Percentiles rank a stretch among this genome's conserved stretches.
phyloP scores from a whole-genome alignment of 495 filamentous ascomycete genomes.

The Aspergillus mulundensis region DNA sequence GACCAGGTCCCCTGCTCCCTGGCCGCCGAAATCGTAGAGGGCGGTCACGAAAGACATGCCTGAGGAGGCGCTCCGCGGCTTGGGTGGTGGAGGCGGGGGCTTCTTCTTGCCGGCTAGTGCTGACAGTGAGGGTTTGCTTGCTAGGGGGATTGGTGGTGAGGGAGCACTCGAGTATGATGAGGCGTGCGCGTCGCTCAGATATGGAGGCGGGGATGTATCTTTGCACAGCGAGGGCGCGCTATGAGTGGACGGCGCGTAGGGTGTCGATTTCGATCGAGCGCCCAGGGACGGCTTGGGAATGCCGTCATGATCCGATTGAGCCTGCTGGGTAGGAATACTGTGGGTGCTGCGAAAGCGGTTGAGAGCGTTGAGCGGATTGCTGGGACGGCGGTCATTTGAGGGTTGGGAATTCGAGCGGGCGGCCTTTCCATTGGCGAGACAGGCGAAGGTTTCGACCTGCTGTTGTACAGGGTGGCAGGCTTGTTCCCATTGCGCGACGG shows the following conservation, averaged over 20 bases:
- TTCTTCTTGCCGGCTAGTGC: constrained; percentile 48
- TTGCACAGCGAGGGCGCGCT: background rate
- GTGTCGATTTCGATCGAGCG: constrained; percentile 12
- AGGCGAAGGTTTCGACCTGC: constrained; percentile 68
- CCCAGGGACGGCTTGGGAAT: constrained; percentile 20
- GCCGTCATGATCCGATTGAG: constrained; percentile 10
- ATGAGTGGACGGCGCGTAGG: constrained; percentile 9
- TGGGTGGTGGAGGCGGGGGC: constrained; percentile 66
- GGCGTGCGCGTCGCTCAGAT: background rate
- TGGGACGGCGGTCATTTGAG: constrained; percentile 34
- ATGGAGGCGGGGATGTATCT: background rate
- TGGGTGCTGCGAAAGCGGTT: constrained; percentile 16
- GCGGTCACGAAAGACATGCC: constrained; percentile 64
- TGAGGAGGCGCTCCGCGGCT: constrained; percentile 26
- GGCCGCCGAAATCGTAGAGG: constrained; percentile 72
- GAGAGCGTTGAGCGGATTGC: constrained; percentile 21
- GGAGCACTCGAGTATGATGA: constrained; percentile 14
- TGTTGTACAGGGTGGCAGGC: constrained; percentile 61
- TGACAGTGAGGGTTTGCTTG: background rate
- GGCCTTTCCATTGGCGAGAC: constrained; percentile 70
- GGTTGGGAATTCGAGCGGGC: constrained; percentile 57
- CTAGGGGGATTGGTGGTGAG: constrained; percentile 18
- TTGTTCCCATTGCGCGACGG: constrained; percentile 65
- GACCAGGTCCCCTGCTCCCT: constrained; percentile 67
- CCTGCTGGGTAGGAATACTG: constrained; percentile 17